These are phyloP conservation scores for Pseudocercospora cruenta DNA, from an alignment of 2,329 filamentous ascomycete species.

Conservation along the genomic window DNA sequence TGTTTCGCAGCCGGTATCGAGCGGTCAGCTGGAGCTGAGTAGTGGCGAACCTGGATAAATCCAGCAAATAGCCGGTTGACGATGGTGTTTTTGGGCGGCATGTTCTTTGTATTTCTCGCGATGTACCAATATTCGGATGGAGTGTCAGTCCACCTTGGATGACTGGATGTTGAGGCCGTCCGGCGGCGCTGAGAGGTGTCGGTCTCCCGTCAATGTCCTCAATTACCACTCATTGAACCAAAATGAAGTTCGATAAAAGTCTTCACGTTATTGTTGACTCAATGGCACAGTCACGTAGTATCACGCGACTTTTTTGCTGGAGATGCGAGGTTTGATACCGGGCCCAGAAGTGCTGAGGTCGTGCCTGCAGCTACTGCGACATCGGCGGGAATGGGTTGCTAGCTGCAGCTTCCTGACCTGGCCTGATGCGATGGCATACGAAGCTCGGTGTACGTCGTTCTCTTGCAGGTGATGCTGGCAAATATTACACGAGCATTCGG, in stretches of 20 bases:
- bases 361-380: neutral
- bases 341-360: neutral
- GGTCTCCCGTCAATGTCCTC: neutral
- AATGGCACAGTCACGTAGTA: constrained; percentile 5
- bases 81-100: constrained; percentile 13
- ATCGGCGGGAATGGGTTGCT: neutral
- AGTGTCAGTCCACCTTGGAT: neutral
- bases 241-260: neutral
- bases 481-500: constrained; percentile 15
- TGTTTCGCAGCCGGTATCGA: constrained; percentile 76
- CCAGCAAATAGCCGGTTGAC: constrained; percentile 33
- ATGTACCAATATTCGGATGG: neutral
- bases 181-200: neutral
- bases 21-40: constrained; percentile 63
- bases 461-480: constrained; percentile 18
- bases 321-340: neutral
- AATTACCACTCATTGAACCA: neutral
- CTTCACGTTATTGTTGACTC: neutral
- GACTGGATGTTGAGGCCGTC: neutral
- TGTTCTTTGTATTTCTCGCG: neutral
- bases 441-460: neutral
- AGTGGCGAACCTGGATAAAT: constrained; percentile 52
- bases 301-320: constrained; percentile 6
- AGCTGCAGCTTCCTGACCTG: neutral
- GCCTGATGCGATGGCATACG: too few species aligned